Conservation (phyloP, 192 early-diverging fungal genomes). For the Backusella australiensis region DNA sequence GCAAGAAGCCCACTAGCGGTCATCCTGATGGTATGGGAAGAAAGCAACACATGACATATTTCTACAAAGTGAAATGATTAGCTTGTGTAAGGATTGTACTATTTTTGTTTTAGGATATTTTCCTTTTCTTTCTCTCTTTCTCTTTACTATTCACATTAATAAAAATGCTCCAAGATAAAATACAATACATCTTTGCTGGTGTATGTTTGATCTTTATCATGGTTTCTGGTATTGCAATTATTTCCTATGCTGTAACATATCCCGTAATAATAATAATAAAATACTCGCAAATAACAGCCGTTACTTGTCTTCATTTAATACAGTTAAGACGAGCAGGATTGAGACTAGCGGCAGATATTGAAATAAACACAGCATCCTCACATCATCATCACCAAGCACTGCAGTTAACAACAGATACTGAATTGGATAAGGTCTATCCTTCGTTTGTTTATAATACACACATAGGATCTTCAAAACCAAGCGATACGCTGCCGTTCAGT, state of each 20-base stretch:
- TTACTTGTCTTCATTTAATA: neutral
- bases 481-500: neutral
- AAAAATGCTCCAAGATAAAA: neutral
- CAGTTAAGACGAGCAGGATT: neutral
- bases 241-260: too few species aligned
- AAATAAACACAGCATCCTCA: neutral
- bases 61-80: neutral
- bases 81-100: neutral
- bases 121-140: neutral
- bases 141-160: neutral
- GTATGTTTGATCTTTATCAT: neutral
- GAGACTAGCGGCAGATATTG: neutral
- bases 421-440: neutral
- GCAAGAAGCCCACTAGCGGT: too few species aligned
- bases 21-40: neutral
- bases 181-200: constrained; percentile 1
- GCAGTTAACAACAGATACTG: neutral
- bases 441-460: neutral
- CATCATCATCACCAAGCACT: neutral
- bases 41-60: neutral
- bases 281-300: neutral
- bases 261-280: too few species aligned
- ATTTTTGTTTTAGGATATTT: neutral
- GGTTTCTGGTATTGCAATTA: neutral
- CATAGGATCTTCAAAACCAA: neutral